phyloP scores from a whole-genome alignment of 2,329 filamentous ascomycete genomes.

The Elsinoe australis region DNA sequence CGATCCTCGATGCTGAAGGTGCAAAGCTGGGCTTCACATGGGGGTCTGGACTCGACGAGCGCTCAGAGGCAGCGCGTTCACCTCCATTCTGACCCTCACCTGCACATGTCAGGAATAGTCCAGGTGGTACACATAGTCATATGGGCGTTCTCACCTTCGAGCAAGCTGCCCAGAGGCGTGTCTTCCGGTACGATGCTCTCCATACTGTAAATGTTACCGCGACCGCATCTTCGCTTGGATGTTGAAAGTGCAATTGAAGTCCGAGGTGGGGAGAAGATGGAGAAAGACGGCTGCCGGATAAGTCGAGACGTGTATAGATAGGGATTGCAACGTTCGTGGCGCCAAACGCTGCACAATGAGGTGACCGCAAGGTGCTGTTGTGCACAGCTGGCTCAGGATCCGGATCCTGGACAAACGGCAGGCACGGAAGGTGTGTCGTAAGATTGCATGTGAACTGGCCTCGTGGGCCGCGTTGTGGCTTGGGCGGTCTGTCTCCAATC shows the following conservation, averaged over 20 bases:
- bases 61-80: constrained; percentile 16
- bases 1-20: constrained; percentile 24
- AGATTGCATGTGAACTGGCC: constrained; percentile 13
- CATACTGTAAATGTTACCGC: constrained; percentile 46
- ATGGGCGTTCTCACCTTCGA: constrained; percentile 59
- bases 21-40: constrained; percentile 10
- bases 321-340: constrained; percentile 1
- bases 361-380: neutral
- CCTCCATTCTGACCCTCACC: constrained; percentile 28
- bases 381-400: neutral
- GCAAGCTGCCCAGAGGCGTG: constrained; percentile 79
- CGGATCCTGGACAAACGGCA: neutral
- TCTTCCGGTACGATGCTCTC: constrained; percentile 81
- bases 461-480: neutral
- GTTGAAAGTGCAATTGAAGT: neutral
- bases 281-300: neutral
- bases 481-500: constrained; percentile 1
- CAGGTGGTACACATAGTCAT: neutral
- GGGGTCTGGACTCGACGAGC: constrained; percentile 10
- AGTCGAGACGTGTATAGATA: constrained; percentile 2
- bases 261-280: neutral
- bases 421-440: constrained; percentile 1
- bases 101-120: constrained; percentile 21
- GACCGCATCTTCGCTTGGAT: constrained; percentile 5
- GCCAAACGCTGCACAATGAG: constrained; percentile 8